A percentile compares a stretch with the other conserved stretches of the same genome.
These are phyloP conservation scores for Sporobolus alterniflorus DNA, from an alignment of 202 grass and related monocot genomes.

Conservation along the genomic window DNA sequence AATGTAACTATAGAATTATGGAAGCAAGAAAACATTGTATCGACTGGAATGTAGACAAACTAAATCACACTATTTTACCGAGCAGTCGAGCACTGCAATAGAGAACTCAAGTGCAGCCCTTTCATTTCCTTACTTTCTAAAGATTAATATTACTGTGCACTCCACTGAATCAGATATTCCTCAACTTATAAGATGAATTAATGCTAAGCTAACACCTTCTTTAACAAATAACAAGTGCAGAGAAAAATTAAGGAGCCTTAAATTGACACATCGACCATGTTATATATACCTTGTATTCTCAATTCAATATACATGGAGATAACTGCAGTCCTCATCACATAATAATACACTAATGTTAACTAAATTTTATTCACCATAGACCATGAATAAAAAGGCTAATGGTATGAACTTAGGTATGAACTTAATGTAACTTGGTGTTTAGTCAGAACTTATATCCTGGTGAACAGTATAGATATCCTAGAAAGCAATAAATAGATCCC, in stretches of 20 bases:
- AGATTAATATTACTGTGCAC: background rate
- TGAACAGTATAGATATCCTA: background rate
- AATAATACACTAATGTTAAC: background rate
- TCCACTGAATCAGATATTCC: background rate
- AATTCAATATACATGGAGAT: background rate
- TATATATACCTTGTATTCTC: background rate
- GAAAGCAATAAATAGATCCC: constrained; percentile 17
- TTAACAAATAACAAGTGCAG: constrained; percentile 12
- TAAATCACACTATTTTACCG: background rate
- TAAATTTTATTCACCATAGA: background rate
- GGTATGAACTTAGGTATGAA: background rate
- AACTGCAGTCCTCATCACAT: background rate
- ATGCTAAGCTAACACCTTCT: background rate
- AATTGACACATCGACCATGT: background rate
- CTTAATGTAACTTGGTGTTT: background rate
- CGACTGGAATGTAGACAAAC: background rate
- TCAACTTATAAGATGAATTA: background rate
- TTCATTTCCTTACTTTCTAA: constrained; percentile 24
- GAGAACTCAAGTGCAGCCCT: constrained; percentile 8
- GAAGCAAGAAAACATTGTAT: constrained; percentile 11
- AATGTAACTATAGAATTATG: constrained; percentile 7
- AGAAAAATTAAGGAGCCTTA: background rate
- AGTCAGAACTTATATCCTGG: background rate
- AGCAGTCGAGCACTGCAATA: background rate
- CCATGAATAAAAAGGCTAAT: background rate